Base-by-base conservation (phyloP, 1,139 yeast species). In the Taphrina deformans region DNA sequence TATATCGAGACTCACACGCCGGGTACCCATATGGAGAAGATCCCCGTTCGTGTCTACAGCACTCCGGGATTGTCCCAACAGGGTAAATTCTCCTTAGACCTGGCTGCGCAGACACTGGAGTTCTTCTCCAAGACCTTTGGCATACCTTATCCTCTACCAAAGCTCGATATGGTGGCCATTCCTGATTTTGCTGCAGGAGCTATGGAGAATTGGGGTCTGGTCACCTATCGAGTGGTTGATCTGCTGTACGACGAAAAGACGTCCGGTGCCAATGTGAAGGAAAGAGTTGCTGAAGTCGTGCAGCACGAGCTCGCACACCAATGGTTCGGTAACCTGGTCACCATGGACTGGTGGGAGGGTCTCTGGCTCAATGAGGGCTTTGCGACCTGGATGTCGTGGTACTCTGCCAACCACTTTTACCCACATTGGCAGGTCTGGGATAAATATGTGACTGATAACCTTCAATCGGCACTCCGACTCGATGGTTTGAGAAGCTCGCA, bases 311-410 rank as follows among this genome's bases (percentile, higher is more conserved):
- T 89, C 73, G 96, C 96, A 27, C 96, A 89, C 75, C 96, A 89
- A 78, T 89, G 96, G 96, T 89, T 89, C 75, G 96, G 96, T 70
- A 87, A 89, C 77, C 79, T 89, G 72, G 96, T 89, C 67, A 89
- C 96, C 69, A 89, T 89, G 96, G 89, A 88, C 72, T 89, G 93
- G 90, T 89, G 96, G 96, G 95, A 89, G 75, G 96, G 89, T 68
- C 82, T 89, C 69, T 89, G 96, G 96, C 82, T 89, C 70, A 89
- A 89, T 75, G 96, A 89, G 77, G 96, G 96, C 29, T 89, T 89
- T 73, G 96, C 96, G 55, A 89, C 96, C 55, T 70, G 72, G 92
- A 88, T 88, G 80, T 88, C 93, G 2, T 88, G 88, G 85, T 82
- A 84, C 72, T 88, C 95, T 2, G 84, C 88, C 71, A 88, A 89